Conservation (phyloP, 2,329 filamentous ascomycete species). For the Exophiala lecanii-corni region DNA sequence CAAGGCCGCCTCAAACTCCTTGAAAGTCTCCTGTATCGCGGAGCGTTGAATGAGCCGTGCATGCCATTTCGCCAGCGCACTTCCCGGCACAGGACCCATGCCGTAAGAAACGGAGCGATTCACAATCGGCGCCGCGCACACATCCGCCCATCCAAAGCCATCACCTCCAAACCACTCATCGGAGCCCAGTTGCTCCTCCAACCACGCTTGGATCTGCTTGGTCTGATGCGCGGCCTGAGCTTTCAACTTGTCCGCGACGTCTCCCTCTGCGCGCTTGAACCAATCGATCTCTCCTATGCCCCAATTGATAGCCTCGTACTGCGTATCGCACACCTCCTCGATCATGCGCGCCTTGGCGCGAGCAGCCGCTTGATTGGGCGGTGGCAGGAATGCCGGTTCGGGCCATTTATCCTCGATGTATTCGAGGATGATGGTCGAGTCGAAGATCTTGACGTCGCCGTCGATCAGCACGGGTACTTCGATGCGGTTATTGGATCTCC, state of each 20-base stretch:
- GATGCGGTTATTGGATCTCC: slow-evolving; percentile 4
- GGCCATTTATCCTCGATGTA: slow-evolving; percentile 20
- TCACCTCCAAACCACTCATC: slow-evolving; percentile 14
- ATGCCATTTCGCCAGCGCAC: slow-evolving; percentile 8
- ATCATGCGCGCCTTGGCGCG: slow-evolving; percentile 17
- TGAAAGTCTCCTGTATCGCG: slow-evolving; percentile 11
- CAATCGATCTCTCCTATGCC: slow-evolving; percentile 11
- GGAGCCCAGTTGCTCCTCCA: slow-evolving; percentile 11
- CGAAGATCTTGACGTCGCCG: slow-evolving; percentile 14
- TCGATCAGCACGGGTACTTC: slow-evolving; percentile 18
- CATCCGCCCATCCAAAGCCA: slow-evolving; percentile 10
- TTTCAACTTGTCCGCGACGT: slow-evolving; percentile 6
- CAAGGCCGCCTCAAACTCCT: slow-evolving; percentile 9
- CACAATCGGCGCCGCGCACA: slow-evolving; percentile 10
- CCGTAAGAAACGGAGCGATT: slow-evolving; percentile 8
- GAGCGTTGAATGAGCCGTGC: slow-evolving; percentile 5
- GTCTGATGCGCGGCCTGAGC: slow-evolving; percentile 5
- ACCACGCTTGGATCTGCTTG: slow-evolving; percentile 12
- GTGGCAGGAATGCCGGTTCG: slow-evolving; percentile 7
- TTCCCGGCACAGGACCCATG: slow-evolving; percentile 5
- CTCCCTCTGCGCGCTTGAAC: slow-evolving; percentile 13
- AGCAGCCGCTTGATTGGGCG: not conserved
- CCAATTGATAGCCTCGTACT: slow-evolving; percentile 19
- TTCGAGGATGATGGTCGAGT: slow-evolving; percentile 22
- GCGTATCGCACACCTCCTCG: slow-evolving; percentile 21